These are phyloP conservation scores for Diaporthe vexans DNA, from an alignment of 2,329 filamentous ascomycete genomes.

Conservation along the genomic window DNA sequence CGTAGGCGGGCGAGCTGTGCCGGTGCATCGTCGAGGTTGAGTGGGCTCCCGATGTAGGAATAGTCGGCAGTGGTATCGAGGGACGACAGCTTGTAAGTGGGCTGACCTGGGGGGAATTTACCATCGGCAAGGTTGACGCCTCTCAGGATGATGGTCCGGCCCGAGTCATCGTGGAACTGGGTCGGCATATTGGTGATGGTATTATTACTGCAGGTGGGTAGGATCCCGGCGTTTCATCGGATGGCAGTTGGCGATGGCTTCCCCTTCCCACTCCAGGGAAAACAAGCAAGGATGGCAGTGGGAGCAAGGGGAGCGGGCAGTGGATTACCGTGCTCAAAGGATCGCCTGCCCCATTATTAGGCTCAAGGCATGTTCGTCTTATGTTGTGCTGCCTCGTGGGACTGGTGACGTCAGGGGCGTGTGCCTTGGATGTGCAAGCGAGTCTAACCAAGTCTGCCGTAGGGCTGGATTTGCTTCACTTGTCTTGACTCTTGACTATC, in stretches of 20 bases:
- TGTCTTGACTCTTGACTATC: neutral
- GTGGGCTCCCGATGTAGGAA: slow-evolving; percentile 15
- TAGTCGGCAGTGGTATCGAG: slow-evolving; percentile 36
- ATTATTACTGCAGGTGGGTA: neutral
- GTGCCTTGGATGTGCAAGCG: neutral
- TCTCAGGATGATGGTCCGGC: slow-evolving; percentile 44
- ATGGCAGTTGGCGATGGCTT: neutral
- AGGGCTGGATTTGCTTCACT: neutral
- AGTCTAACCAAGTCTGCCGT: slow-evolving; percentile 20
- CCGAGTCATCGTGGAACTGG: slow-evolving; percentile 31
- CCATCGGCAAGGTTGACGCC: slow-evolving; percentile 46
- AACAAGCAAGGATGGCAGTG: neutral
- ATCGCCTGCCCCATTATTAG: neutral
- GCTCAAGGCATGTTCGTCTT: slow-evolving; percentile 7
- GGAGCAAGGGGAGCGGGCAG: too few relatives aligned
- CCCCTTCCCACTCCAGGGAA: neutral
- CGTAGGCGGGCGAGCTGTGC: slow-evolving; percentile 43
- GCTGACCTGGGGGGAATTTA: slow-evolving; percentile 43
- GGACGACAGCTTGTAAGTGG: slow-evolving; percentile 43
- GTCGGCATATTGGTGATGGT: slow-evolving; percentile 16
- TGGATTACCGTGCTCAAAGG: neutral
- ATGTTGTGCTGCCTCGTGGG: slow-evolving; percentile 16
- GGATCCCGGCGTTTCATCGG: neutral
- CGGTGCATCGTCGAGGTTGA: slow-evolving; percentile 43
- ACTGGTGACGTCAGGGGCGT: slow-evolving; percentile 22